Conservation (phyloP, 352 stramenopile species). For the Globisporangium solare region DNA sequence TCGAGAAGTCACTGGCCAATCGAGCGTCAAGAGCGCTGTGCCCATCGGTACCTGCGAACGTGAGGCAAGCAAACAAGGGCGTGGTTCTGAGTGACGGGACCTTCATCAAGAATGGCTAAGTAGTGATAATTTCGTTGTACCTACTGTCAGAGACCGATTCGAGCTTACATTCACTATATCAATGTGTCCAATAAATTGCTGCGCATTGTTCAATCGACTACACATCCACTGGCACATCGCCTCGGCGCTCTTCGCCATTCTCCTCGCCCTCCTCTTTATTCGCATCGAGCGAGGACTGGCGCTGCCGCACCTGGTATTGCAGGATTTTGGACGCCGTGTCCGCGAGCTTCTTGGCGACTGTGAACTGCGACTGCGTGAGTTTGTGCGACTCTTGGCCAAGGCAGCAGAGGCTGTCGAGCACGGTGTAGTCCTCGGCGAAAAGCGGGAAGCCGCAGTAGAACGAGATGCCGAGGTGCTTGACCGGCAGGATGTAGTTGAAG, state of each 20-base stretch:
- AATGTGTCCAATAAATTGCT: too few relatives aligned
- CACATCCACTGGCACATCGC: background rate
- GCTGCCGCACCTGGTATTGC: constrained; percentile 7
- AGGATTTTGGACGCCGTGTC: constrained; percentile 39
- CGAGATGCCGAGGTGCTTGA: constrained; percentile 28
- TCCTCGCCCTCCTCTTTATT: background rate
- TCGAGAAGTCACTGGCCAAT: constrained; percentile 23
- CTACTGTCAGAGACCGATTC: constrained; percentile 20
- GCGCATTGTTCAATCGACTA: background rate
- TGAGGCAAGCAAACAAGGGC: constrained; percentile 18
- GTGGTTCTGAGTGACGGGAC: constrained; percentile 30
- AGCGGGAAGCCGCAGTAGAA: constrained; percentile 68
- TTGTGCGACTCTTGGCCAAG: constrained; percentile 29
- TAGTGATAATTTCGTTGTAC: constrained; percentile 23
- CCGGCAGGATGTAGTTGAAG: constrained; percentile 9
- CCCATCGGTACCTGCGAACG: constrained; percentile 14
- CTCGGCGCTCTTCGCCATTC: background rate
- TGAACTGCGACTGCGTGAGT: constrained; percentile 45
- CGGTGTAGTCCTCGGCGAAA: constrained; percentile 20
- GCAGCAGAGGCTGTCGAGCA: constrained; percentile 51
- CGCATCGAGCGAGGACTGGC: background rate
- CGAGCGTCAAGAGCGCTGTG: background rate
- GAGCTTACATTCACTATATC: too few relatives aligned
- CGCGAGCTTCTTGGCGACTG: constrained; percentile 26
- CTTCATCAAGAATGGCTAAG: constrained; percentile 16